phyloP scores from a whole-genome alignment of 495 filamentous ascomycete genomes.

The Daldinia grandis region DNA sequence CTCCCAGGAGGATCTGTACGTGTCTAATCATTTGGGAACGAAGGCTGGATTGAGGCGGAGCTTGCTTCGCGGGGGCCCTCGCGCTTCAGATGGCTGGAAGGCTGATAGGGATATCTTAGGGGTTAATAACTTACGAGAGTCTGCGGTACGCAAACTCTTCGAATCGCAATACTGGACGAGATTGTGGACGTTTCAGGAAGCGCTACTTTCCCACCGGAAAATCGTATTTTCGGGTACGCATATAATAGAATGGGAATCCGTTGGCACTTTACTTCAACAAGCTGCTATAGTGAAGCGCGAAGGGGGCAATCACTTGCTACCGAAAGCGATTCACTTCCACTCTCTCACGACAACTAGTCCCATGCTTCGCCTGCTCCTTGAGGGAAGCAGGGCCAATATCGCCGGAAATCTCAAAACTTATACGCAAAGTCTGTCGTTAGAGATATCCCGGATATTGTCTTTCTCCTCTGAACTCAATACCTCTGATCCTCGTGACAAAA shows the following conservation, averaged over 20 bases:
- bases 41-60: background rate
- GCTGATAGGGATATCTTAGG: background rate
- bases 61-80: background rate
- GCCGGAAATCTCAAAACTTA: background rate
- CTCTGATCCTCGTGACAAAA: background rate
- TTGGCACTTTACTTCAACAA: background rate
- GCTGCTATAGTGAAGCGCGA: constrained; percentile 1
- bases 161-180: constrained; percentile 2
- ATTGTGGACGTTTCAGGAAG: constrained; percentile 5
- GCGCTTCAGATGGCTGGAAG: background rate
- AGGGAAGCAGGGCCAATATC: background rate
- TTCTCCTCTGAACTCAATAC: constrained; percentile 2
- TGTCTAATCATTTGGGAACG: background rate
- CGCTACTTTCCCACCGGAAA: constrained; percentile 1
- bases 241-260: constrained; percentile 7
- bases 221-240: background rate
- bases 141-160: background rate
- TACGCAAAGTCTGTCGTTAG: background rate
- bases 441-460: background rate
- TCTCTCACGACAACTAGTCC: constrained; percentile 1
- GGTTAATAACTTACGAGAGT: background rate
- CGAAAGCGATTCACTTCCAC: constrained; percentile 2
- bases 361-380: constrained; percentile 4
- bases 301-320: background rate
- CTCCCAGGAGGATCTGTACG: background rate